phyloP scores from a whole-genome alignment of 768 basidiomycete genomes.

The Leccinum uliginosum region DNA sequence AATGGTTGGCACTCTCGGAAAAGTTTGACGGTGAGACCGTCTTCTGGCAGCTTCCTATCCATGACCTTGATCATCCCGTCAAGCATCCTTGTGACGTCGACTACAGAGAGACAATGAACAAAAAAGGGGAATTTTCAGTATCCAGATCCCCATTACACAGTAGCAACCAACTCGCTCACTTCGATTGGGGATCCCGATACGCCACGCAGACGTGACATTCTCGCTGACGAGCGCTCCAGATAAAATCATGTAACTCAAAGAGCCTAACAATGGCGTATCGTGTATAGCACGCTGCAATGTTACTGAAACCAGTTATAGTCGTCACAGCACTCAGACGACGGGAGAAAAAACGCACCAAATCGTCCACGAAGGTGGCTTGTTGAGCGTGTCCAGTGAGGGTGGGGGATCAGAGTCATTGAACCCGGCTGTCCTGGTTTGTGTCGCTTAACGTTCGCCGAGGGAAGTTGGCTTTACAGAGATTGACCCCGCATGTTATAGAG shows the following conservation, averaged over 20 bases:
- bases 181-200: constrained; percentile 14
- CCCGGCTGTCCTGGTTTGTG: neutral
- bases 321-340: neutral
- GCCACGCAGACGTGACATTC: constrained; percentile 11
- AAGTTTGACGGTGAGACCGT: too few species aligned
- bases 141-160: neutral
- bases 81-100: neutral
- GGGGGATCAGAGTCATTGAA: neutral
- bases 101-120: neutral
- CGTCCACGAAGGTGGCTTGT: neutral
- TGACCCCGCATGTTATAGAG: neutral
- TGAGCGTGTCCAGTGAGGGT: neutral
- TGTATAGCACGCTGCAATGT: neutral
- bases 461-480: neutral
- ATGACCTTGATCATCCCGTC: neutral
- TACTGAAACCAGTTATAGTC: neutral
- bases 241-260: neutral
- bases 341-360: neutral
- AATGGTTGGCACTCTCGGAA: constrained; percentile 13
- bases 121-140: neutral
- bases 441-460: neutral
- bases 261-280: neutral
- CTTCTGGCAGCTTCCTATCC: neutral
- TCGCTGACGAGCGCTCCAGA: neutral
- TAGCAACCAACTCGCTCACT: neutral